Conservation (phyloP, 345 rosid species). For the Theobroma cacao region DNA sequence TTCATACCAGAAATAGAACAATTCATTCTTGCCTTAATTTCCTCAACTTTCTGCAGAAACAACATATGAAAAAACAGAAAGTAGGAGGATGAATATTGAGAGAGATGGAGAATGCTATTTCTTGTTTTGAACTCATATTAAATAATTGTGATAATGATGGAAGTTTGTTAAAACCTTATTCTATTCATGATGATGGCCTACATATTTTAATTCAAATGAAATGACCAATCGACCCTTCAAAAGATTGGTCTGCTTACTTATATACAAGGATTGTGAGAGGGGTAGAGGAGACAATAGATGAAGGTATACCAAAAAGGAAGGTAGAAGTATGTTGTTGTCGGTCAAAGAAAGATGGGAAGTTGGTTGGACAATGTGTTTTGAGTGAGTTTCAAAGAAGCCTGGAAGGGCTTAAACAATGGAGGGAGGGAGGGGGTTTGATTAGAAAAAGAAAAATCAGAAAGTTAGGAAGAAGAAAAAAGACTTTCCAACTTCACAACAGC, state of each 20-base stretch:
- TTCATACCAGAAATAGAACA: constrained; percentile 73
- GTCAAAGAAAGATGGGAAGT: constrained; percentile 4
- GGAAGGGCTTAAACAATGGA: not conserved
- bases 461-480: constrained; percentile 64
- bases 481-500: constrained; percentile 76
- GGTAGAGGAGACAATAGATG: not conserved
- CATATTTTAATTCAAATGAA: constrained; percentile 2
- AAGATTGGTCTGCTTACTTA: too few relatives aligned
- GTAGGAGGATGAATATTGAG: not conserved
- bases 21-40: constrained; percentile 44
- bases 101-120: constrained; percentile 15
- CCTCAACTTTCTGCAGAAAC: not conserved
- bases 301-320: too few relatives aligned
- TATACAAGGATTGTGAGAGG: too few relatives aligned
- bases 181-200: constrained; percentile 16
- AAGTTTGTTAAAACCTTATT: constrained; percentile 23
- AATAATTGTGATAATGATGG: constrained; percentile 6
- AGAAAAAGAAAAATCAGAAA: constrained; percentile 18
- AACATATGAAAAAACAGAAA: not conserved
- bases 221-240: constrained; percentile 22
- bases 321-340: constrained; percentile 13
- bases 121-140: constrained; percentile 24
- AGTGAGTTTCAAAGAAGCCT: constrained; percentile 29
- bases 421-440: not conserved
- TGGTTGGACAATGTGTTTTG: constrained; percentile 33